Evolutionary conservation across 2,329 filamentous ascomycete genomes (phyloP).

Genomic region (Talaromyces funiculosus): DNA sequence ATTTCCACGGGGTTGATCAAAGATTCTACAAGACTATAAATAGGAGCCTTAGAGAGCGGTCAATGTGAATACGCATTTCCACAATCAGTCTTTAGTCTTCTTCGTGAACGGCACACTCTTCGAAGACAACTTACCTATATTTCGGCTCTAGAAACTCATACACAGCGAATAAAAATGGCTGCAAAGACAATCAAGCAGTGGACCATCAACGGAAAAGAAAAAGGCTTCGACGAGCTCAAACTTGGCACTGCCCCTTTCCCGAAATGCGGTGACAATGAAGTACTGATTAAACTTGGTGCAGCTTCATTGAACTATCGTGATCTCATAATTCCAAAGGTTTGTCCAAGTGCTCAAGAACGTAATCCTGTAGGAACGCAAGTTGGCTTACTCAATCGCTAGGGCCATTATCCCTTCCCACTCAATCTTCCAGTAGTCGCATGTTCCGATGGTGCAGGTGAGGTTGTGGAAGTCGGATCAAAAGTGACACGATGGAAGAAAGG

Average conservation of each 20-base stretch:
- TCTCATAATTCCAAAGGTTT: constrained; percentile 41
- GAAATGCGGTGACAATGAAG: constrained; percentile 62
- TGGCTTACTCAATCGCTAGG: constrained; percentile 32
- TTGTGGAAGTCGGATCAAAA: constrained; percentile 49
- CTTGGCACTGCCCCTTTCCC: constrained; percentile 52
- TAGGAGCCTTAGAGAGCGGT: not conserved
- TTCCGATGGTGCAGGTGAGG: constrained; percentile 40
- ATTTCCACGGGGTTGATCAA: not conserved
- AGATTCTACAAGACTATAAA: not conserved
- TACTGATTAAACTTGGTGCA: constrained; percentile 60
- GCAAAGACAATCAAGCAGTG: constrained; percentile 50
- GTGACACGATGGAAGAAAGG: constrained; percentile 54
- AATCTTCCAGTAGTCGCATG: constrained; percentile 28
- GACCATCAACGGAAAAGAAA: constrained; percentile 45
- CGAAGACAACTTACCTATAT: too few species aligned
- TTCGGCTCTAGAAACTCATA: too few species aligned
- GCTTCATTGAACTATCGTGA: constrained; percentile 49
- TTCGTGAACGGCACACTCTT: not conserved
- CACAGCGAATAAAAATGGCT: constrained; percentile 21
- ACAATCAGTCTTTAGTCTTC: not conserved
- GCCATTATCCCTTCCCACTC: constrained; percentile 28
- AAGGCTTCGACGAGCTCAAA: constrained; percentile 56
- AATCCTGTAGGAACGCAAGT: not conserved
- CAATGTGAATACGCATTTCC: not conserved
- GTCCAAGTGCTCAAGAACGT: constrained; percentile 20